Evolutionary conservation across 192 early-diverging fungal genomes (phyloP).

Genomic region (Helicostylum pulchrum): DNA sequence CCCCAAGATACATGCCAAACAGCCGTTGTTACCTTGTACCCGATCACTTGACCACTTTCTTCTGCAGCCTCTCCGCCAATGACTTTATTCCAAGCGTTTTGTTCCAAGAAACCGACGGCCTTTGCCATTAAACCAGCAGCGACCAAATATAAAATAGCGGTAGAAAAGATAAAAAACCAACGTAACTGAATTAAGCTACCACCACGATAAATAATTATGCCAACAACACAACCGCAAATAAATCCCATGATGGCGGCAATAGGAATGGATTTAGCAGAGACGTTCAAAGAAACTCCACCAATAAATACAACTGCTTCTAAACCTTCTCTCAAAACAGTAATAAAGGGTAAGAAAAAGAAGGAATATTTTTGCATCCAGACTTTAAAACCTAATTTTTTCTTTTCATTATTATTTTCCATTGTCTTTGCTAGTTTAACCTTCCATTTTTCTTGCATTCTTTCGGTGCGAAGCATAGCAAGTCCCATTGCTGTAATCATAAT

Average conservation of each 20-base stretch:
- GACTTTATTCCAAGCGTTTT: constrained; percentile 58
- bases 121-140: constrained; percentile 77
- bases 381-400: constrained; percentile 33
- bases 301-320: constrained; percentile 89
- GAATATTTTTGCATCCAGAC: constrained; percentile 54
- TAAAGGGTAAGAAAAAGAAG: constrained; percentile 81
- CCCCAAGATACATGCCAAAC: constrained; percentile 29
- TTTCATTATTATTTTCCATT: constrained; percentile 27
- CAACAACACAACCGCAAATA: constrained; percentile 62
- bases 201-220: constrained; percentile 71
- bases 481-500: too few species aligned
- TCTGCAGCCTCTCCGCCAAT: constrained; percentile 68
- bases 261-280: constrained; percentile 67
- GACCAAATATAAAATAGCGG: constrained; percentile 73
- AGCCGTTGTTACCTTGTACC: constrained; percentile 31
- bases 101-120: constrained; percentile 64
- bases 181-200: constrained; percentile 67
- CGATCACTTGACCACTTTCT: constrained; percentile 42
- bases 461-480: constrained; percentile 45
- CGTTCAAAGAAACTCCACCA: constrained; percentile 74
- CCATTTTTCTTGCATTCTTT: constrained; percentile 79
- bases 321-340: constrained; percentile 84
- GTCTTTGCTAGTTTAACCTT: constrained; percentile 37
- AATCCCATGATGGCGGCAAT: constrained; percentile 75
- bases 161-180: constrained; percentile 75